Evolutionary conservation across 2,329 filamentous ascomycete species (phyloP).

Genomic region (Gnomoniopsis smithogilvyi): DNA sequence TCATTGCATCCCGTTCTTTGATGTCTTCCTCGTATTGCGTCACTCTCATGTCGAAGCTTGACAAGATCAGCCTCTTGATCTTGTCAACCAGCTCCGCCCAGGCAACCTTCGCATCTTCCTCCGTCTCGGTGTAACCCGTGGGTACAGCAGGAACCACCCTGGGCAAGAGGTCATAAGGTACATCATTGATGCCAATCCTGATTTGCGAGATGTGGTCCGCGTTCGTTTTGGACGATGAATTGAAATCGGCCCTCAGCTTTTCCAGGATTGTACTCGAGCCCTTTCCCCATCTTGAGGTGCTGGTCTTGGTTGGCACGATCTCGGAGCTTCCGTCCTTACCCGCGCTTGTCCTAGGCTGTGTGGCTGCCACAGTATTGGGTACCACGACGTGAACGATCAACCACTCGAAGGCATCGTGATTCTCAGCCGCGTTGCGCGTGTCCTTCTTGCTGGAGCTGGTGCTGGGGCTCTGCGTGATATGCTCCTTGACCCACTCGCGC

Average conservation of each 20-base stretch:
- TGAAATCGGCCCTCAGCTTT: conserved; percentile 88
- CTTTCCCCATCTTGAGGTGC: conserved; percentile 71
- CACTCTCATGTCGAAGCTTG: conserved; percentile 87
- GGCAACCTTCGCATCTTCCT: conserved; percentile 74
- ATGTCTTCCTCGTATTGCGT: conserved; percentile 97
- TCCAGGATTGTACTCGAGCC: conserved; percentile 82
- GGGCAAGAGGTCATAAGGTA: conserved; percentile 62
- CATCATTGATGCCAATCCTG: conserved; percentile 68
- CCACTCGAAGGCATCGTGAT: conserved; percentile 96
- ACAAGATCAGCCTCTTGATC: conserved; percentile 81
- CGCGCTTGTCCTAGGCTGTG: conserved; percentile 64
- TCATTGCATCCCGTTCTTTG: conserved; percentile 85
- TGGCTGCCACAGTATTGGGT: conserved; percentile 77
- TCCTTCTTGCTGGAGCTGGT: conserved; percentile 51
- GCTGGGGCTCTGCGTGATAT: conserved; percentile 48
- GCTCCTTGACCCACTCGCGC: conserved; percentile 84
- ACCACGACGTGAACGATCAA: conserved; percentile 89
- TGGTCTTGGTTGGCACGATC: conserved; percentile 42
- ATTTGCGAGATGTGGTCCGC: conserved; percentile 83
- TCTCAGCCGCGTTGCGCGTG: conserved; percentile 66
- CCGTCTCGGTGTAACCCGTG: conserved; percentile 64
- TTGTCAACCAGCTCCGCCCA: conserved; percentile 84
- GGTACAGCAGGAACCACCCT: conserved; percentile 62
- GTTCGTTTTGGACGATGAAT: conserved; percentile 65
- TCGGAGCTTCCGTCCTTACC: conserved; percentile 46